Evolutionary conservation across 1,284 basidiomycete genomes (phyloP).

Genomic region (Abortiporus biennis): DNA sequence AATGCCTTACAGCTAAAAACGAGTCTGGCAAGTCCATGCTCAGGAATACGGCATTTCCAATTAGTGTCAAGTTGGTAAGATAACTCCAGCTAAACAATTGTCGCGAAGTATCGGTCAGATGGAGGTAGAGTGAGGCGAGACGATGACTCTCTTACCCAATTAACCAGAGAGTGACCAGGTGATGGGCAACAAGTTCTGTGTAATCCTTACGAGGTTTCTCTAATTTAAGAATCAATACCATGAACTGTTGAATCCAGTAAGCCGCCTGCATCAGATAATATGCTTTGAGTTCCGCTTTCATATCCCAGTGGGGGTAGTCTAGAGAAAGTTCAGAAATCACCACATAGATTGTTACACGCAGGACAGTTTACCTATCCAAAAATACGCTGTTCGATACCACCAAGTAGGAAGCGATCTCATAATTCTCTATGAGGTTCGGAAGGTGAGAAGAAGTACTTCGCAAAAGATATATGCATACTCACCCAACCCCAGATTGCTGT

Average conservation of each 20-base stretch:
- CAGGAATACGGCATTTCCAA: constrained; percentile 90
- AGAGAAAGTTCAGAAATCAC: constrained; percentile 3
- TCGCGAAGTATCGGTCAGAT: not conserved
- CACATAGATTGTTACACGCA: not conserved
- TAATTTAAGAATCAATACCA: constrained; percentile 79
- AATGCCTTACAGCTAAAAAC: constrained; percentile 70
- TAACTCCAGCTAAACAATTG: constrained; percentile 77
- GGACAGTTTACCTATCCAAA: constrained; percentile 63
- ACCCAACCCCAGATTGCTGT: constrained; percentile 78
- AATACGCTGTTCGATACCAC: constrained; percentile 83
- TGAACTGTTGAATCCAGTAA: constrained; percentile 93
- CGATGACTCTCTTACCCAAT: constrained; percentile 52
- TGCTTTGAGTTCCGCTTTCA: constrained; percentile 81
- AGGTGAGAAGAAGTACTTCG: not conserved
- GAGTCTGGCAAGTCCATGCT: constrained; percentile 97
- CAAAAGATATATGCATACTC: constrained; percentile 27
- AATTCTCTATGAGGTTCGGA: constrained; percentile 49
- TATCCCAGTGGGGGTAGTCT: constrained; percentile 88
- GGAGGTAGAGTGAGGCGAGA: not conserved
- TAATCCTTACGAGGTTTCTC: constrained; percentile 96
- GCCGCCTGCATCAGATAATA: constrained; percentile 90
- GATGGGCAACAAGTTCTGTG: constrained; percentile 80
- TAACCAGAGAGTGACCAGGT: constrained; percentile 94
- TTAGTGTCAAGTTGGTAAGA: constrained; percentile 74
- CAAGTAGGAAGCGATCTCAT: constrained; percentile 86